Evolutionary conservation across 768 basidiomycete genomes (phyloP), one percentile per base, ranked within the genome.

Genomic region (Amanita thiersii): DNA sequence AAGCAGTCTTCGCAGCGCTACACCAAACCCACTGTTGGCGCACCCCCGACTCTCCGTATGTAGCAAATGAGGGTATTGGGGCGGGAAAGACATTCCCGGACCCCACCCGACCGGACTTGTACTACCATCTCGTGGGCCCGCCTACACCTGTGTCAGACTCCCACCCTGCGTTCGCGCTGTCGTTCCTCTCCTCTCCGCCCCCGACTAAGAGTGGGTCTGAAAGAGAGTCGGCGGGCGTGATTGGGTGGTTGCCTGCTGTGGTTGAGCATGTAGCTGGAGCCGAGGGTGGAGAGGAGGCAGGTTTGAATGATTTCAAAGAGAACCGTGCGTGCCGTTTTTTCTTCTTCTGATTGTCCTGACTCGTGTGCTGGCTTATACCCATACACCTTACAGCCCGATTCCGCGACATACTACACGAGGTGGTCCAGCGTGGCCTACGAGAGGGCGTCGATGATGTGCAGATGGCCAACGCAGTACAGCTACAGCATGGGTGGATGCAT

Each of bases 401-500:
- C 55, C 58, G 77, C 17, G 54, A 62, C 0, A 50, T 85, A 6
- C 55, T 89, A 35, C 84, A 89, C 49, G 59, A 73, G 39, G 73
- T 73, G 7, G 63, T 88, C 11, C 66, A 69, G 37, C 58, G 63
- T 18, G 78, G 69, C 14, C 62, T 88, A 4, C 52, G 50, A 14
- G 73, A 83, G 33, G 69, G 67, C 7, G 63, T 70, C 1, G 87
- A 90, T 49, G 79, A 83, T 2, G 62, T 84, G 2, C 79, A 79
- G 65, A 69, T 53, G 3, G 78, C 78, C 43, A 73, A 70, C 4
- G 87, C 86, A 7, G 56, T 71, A 21, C 83, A 85, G 52, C 59
- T 78, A 2, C 74, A 73, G 46, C 59, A 75, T 14, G 87, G 87
- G n/a, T 90, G 87, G 87, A 83, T 90, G 81, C 87, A 90, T 54